These are phyloP conservation scores for Neurospora crassa DNA, from an alignment of 2,329 filamentous ascomycete genomes.

Conservation along the genomic window DNA sequence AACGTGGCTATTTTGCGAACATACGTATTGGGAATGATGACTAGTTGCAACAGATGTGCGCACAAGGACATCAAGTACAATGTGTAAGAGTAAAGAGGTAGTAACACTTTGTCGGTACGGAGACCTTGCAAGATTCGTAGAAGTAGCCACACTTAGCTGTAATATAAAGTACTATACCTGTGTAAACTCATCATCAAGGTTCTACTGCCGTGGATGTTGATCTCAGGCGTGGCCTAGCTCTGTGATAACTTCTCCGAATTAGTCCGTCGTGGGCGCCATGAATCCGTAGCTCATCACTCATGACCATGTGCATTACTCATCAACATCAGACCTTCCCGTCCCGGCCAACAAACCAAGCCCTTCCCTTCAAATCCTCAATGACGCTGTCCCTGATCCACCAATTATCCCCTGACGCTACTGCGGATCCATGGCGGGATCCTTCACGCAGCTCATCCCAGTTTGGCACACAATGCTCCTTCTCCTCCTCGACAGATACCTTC, in stretches of 20 bases:
- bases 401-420: constrained; percentile 20
- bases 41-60: no score
- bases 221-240: not conserved
- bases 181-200: not conserved
- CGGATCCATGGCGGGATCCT: not conserved
- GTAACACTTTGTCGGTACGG: no score
- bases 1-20: not conserved
- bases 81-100: not conserved
- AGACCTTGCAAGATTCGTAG: no score
- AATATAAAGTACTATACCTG: not conserved
- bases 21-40: not conserved
- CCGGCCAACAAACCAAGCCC: constrained; percentile 40
- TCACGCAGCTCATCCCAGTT: not conserved
- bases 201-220: not conserved
- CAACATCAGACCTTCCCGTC: constrained; percentile 14
- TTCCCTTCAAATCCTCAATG: constrained; percentile 45
- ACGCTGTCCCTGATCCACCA: constrained; percentile 50
- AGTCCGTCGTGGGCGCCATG: no score
- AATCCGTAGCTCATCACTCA: not conserved
- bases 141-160: not conserved
- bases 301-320: not conserved
- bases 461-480: not conserved
- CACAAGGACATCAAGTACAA: not conserved
- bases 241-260: not conserved
- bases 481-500: constrained; percentile 12